Evolutionary conservation across 2,329 filamentous ascomycete genomes (phyloP), one percentile per base, ranked within the genome.

Genomic region (Exophiala bonariae): DNA sequence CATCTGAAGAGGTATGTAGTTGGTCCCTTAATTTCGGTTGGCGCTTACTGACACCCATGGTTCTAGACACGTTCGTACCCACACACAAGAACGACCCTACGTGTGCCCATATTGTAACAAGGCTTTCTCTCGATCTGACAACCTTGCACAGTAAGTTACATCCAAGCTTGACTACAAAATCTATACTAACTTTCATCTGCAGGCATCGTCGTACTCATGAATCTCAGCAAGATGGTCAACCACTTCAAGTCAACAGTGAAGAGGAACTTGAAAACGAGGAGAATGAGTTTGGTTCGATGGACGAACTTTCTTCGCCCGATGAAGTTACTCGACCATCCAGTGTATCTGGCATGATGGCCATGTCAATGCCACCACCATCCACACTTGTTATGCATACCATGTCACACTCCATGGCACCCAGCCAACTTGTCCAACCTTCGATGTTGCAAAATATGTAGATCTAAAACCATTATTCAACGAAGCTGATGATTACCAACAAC

Each of bases 81-180:
- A 99, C 79, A 99, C 93, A 47, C 93, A 99, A 79, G 93, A 99
- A 78, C 89, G 92, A 74, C 93, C 93, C 61, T 99, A 99, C 73
- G 86, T 95, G 66, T 99, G 93, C 81, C 87, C 88, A 61, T 86
- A 95, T 71, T 99, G 93, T 82, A 96, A 88, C 80, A 97, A 97
- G 79, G 92, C 92, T 58, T 99, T 99, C 72, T 97, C 93, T 50
- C 81, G 93, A 73, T 97, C 92, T 64, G 93, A 99, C 76, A 99
- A 99, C 70, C 86, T 99, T 72, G 93, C 93, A 70, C 93, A 99
- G 87, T 95, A 89, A 70, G 79, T 70, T 13, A 2, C n/a, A n/a
- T n/a, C n/a, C n/a, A n/a, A n/a, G n/a, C n/a, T n/a, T n/a, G n/a
- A n/a, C n/a, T n/a, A n/a, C n/a, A n/a, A n/a, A n/a, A n/a, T n/a